Conservation (phyloP, 176 grass and related monocot genomes). For the Saccharum officinarum region DNA sequence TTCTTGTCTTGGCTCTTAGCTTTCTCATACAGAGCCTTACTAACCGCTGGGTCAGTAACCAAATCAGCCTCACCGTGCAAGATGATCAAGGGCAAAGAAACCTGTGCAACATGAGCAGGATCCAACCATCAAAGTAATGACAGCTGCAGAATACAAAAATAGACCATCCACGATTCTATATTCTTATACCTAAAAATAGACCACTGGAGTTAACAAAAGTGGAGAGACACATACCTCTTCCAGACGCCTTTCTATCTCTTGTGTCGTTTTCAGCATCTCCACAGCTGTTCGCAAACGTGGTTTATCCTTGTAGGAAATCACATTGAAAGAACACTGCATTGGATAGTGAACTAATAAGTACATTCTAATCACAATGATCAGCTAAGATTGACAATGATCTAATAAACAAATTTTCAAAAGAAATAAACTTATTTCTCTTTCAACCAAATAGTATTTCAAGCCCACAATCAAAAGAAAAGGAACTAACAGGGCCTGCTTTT, state of each 20-base stretch:
- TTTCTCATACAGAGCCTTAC: conserved; percentile 91
- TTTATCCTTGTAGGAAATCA: conserved; percentile 84
- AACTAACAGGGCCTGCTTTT: neutral
- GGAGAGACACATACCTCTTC: conserved; percentile 57
- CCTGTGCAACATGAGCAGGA: conserved; percentile 38
- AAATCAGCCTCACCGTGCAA: conserved; percentile 83
- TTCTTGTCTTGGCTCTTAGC: conserved; percentile 85
- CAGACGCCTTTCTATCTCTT: conserved; percentile 73
- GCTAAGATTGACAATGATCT: neutral
- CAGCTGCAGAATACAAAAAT: neutral
- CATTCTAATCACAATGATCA: neutral
- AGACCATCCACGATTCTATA: neutral
- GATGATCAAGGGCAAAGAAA: conserved; percentile 86
- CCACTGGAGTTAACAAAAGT: neutral
- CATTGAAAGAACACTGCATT: conserved; percentile 78
- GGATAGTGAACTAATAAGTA: conserved; percentile 28
- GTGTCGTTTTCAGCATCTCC: conserved; percentile 68
- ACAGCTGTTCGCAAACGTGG: conserved; percentile 77
- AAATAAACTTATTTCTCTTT: neutral
- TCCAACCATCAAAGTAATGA: neutral
- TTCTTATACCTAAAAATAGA: neutral
- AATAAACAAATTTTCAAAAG: conserved; percentile 12
- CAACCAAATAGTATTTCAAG: neutral
- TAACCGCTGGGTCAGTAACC: conserved; percentile 83
- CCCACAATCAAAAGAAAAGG: neutral